phyloP scores from a whole-genome alignment of 2,329 filamentous ascomycete genomes.

The Cytospora mali region DNA sequence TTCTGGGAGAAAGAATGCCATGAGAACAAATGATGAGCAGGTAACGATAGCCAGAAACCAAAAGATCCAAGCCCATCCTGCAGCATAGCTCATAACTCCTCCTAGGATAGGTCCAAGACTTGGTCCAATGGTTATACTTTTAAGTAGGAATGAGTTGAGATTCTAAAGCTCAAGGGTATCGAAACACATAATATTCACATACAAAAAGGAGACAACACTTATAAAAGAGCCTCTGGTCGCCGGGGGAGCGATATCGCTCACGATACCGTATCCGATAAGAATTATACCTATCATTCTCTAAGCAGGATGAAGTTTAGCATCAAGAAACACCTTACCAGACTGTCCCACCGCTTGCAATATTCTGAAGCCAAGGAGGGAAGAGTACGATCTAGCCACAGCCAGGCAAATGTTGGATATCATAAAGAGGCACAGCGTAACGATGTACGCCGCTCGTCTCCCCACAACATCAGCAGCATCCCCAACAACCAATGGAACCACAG shows the following conservation, averaged over 20 bases:
- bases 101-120: slow-evolving; percentile 38
- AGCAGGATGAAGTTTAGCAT: neutral
- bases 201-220: slow-evolving; percentile 7
- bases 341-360: slow-evolving; percentile 1
- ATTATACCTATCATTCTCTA: neutral
- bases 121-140: slow-evolving; percentile 13
- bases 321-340: neutral
- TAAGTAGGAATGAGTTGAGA: neutral
- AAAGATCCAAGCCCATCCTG: slow-evolving; percentile 44
- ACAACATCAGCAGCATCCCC: slow-evolving; percentile 2
- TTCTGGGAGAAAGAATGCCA: slow-evolving; percentile 36
- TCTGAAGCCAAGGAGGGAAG: neutral
- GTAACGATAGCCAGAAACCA: slow-evolving; percentile 42
- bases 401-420: slow-evolving; percentile 1
- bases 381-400: neutral
- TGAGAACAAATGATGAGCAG: slow-evolving; percentile 29
- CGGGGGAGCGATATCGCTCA: slow-evolving; percentile 5
- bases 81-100: slow-evolving; percentile 38
- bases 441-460: neutral
- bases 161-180: rapidly evolving
- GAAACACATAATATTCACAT: neutral
- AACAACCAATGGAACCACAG: neutral
- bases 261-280: slow-evolving; percentile 3
- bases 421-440: neutral
- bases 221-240: slow-evolving; percentile 7